Conservation (phyloP, 306 rosid species). For the Prunus kanzakura region DNA sequence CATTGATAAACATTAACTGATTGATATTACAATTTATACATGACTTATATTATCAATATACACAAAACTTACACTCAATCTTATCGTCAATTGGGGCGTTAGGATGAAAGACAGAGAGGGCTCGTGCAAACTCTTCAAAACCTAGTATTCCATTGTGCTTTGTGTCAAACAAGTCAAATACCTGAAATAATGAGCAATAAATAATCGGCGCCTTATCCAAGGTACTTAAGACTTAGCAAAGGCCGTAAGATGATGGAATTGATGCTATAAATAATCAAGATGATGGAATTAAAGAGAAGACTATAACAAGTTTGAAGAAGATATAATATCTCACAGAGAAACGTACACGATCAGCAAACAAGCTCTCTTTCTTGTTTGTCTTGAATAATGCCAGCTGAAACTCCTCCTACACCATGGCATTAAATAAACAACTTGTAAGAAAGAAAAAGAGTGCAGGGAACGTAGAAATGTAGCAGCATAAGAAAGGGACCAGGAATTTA, state of each 20-base stretch:
- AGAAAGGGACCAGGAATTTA: not conserved
- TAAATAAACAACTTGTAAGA: not conserved
- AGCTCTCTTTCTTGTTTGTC: constrained; percentile 96
- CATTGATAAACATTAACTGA: not conserved
- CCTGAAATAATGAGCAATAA: constrained; percentile 40
- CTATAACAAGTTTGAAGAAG: constrained; percentile 5
- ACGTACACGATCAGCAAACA: constrained; percentile 94
- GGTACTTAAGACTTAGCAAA: constrained; percentile 10
- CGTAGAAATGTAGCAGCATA: not conserved
- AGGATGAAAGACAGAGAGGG: constrained; percentile 94
- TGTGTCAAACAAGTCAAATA: constrained; percentile 91
- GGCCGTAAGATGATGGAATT: constrained; percentile 2
- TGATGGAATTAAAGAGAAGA: not conserved
- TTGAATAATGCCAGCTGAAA: constrained; percentile 94
- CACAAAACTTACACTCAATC: constrained; percentile 69
- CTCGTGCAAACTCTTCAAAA: constrained; percentile 97
- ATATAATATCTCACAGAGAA: constrained; percentile 14
- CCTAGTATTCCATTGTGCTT: constrained; percentile 98
- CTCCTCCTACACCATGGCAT: constrained; percentile 67
- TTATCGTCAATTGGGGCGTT: constrained; percentile 94
- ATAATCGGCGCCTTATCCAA: constrained; percentile 19
- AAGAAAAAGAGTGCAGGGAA: not conserved
- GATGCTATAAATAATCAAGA: not conserved
- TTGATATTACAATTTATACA: not conserved
- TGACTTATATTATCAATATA: not conserved